Base-by-base conservation (phyloP, 257 asterid genomes). In the Gardenia jasminoides region DNA sequence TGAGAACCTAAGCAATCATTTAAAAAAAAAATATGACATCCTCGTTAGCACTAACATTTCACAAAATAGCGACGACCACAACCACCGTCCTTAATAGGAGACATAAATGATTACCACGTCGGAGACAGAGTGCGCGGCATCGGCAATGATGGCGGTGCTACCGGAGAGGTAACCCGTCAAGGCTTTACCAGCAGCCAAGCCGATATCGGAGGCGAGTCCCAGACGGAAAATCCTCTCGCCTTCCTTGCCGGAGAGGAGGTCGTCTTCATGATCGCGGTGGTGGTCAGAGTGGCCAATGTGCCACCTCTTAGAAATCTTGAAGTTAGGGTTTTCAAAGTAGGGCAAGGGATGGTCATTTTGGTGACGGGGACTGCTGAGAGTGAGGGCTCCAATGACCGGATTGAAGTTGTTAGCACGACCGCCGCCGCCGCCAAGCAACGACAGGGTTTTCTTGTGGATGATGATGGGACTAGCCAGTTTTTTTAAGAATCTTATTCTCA, bases 91-190 rank as follows among this genome's bases (percentile, higher is more conserved):
- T 36, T 36, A 36, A 2, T 36, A 36, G 66, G 66, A 72, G n/a
- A 50, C 36, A 47, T 12, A 80, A 26, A 24, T 61, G 39, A n/a
- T 44, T 88, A 95, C 98, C 97, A 95, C 98, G 83, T 95, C 99
- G 50, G 98, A 93, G 79, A 95, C 36, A 52, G 99, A 93, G 88
- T 93, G 97, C 61, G 96, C 99, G 1, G 99, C 98, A 83, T 95
- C 99, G 22, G 99, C 98, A 76, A 95, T 93, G 44, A 95, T 92
- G 43, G 98, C 99, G 41, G 98, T 93, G 90, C 98, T 95, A 31
- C 99, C 99, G 74, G 96, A 87, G 62, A 93, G 79, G 80, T 93
- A 95, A 59, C 98, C 99, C 0, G 99, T 89, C 15, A 91, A 80
- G 43, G 96, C 90, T 90, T 95, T 95, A 41, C 97, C 97, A 58